A percentile compares a stretch with the other conserved stretches of the same genome.
Conservation (phyloP, 768 basidiomycete species). For the Termitomyces sp. region DNA sequence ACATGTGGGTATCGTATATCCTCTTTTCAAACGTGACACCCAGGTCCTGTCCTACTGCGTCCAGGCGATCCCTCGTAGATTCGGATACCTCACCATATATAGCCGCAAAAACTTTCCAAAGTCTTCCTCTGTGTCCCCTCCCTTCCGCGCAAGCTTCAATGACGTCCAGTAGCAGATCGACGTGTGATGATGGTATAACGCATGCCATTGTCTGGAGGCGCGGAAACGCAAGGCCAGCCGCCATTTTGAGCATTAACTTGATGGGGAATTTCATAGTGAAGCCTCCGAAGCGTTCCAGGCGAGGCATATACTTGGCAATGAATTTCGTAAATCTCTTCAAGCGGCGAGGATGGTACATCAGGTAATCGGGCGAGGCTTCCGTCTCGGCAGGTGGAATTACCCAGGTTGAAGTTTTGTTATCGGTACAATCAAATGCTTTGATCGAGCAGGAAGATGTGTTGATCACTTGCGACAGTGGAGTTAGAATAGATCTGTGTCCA, state of each 20-base stretch:
- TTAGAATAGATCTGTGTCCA: not conserved
- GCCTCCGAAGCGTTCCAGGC: not conserved
- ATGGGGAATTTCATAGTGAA: not conserved
- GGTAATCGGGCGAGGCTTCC: not conserved
- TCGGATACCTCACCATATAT: not conserved
- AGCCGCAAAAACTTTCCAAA: not conserved
- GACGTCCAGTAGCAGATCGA: not conserved
- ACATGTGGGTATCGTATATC: too few relatives aligned
- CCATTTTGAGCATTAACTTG: not conserved
- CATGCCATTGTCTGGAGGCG: too few relatives aligned
- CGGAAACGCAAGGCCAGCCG: not conserved
- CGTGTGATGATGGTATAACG: not conserved
- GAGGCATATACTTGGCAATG: not conserved
- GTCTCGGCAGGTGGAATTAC: not conserved
- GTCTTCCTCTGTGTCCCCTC: not conserved
- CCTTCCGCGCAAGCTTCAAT: not conserved
- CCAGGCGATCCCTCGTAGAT: not conserved
- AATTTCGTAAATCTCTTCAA: not conserved
- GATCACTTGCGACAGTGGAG: not conserved
- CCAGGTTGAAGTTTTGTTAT: not conserved
- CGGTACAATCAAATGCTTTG: not conserved
- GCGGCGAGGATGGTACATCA: not conserved
- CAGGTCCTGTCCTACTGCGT: not conserved
- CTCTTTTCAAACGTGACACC: not conserved
- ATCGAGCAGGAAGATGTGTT: not conserved